Conservation (phyloP, 1,284 basidiomycete genomes). For the Anthracocystis panici-leucophaei region DNA sequence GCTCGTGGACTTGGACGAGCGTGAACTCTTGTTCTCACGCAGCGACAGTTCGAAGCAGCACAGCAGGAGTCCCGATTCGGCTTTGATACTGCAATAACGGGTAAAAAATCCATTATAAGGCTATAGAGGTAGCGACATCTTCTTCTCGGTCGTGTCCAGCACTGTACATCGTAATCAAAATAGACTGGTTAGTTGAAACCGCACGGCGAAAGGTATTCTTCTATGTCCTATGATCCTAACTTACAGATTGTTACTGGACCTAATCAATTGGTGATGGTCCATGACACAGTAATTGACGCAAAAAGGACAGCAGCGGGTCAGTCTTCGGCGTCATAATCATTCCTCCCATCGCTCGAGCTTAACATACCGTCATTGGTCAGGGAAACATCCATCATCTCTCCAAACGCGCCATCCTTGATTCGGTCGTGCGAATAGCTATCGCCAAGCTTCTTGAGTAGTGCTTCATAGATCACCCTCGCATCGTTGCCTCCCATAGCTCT, state of each 20-base stretch:
- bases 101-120: not conserved
- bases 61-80: slow-evolving; percentile 7
- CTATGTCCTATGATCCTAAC: not conserved
- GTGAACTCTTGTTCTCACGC: slow-evolving; percentile 11
- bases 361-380: slow-evolving; percentile 63
- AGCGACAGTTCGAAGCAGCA: not conserved
- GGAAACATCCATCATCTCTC: slow-evolving; percentile 68
- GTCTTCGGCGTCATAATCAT: not conserved
- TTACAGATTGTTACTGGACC: slow-evolving; percentile 56
- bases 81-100: slow-evolving; percentile 1
- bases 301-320: not conserved
- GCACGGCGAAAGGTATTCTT: not conserved
- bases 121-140: slow-evolving; percentile 4
- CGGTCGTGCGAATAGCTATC: slow-evolving; percentile 42
- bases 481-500: slow-evolving; percentile 55
- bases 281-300: no score
- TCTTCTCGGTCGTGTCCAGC: slow-evolving; percentile 61
- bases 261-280: not conserved
- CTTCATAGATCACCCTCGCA: slow-evolving; percentile 58
- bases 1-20: slow-evolving; percentile 7
- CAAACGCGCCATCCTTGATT: slow-evolving; percentile 65
- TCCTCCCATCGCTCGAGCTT: not conserved
- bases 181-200: not conserved
- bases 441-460: slow-evolving; percentile 52
- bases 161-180: slow-evolving; percentile 17